phyloP scores from a whole-genome alignment of 2,329 filamentous ascomycete genomes.

The Fusarium tupiense region DNA sequence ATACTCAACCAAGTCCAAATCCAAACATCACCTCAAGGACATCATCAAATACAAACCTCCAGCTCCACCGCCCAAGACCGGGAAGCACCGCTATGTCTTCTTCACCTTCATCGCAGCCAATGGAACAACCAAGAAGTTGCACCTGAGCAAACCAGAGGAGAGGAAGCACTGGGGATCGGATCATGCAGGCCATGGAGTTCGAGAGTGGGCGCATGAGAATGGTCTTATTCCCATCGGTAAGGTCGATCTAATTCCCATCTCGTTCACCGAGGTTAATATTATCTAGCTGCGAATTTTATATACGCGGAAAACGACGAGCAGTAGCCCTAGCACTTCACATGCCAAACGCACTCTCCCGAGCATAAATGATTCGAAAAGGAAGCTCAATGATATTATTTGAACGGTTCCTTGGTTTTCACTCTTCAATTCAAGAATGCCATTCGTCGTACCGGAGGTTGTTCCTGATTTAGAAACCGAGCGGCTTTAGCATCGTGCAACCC shows the following conservation, averaged over 20 bases:
- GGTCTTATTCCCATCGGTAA: conserved; percentile 36
- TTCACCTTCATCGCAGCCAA: conserved; percentile 31
- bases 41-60: conserved; percentile 34
- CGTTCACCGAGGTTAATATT: not conserved
- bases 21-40: not conserved
- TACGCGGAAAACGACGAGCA: conserved; percentile 36
- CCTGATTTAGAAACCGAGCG: conserved; percentile 13
- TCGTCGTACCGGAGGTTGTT: conserved; percentile 7
- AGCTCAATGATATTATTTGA: not conserved
- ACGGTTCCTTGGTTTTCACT: not conserved
- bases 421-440: not conserved
- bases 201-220: conserved; percentile 33
- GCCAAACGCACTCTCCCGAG: not conserved
- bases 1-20: not conserved
- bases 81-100: conserved; percentile 38
- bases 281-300: conserved; percentile 36
- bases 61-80: conserved; percentile 29
- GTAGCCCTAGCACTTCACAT: not conserved
- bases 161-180: conserved; percentile 35
- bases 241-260: not conserved
- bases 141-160: conserved; percentile 21
- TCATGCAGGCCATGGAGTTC: conserved; percentile 21
- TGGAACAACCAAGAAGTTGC: conserved; percentile 25
- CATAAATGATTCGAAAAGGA: not conserved
- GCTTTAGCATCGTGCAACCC: not conserved